Percentiles rank a stretch among this genome's conserved stretches.
phyloP scores from a whole-genome alignment of 2,329 filamentous ascomycete genomes.

The Fusarium sp. region DNA sequence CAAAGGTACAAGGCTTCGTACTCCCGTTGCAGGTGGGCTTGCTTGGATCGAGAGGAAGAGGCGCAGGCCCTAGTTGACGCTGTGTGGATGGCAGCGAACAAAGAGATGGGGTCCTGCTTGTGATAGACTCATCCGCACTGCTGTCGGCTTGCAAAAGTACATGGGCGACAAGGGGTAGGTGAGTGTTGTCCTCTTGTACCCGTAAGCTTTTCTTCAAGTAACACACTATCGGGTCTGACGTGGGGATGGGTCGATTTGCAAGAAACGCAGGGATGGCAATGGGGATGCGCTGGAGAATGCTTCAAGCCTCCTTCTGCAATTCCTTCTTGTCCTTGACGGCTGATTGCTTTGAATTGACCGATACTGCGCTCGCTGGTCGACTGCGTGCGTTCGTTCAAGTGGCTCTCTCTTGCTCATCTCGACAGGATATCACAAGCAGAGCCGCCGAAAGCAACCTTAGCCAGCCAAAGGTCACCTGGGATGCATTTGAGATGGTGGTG shows the following conservation, averaged over 20 bases:
- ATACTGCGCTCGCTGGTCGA: conserved; percentile 24
- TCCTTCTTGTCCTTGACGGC: conserved; percentile 12
- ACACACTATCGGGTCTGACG: conserved; percentile 25
- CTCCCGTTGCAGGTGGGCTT: conserved; percentile 31
- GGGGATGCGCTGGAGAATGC: conserved; percentile 25
- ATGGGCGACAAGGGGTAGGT: conserved; percentile 26
- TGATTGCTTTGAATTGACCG: conserved; percentile 21
- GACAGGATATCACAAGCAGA: conserved; percentile 26
- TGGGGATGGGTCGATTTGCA: conserved; percentile 30
- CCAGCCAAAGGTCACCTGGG: conserved; percentile 16
- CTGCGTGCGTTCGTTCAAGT: conserved; percentile 25
- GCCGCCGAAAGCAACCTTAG: conserved; percentile 23
- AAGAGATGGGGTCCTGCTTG: conserved; percentile 21
- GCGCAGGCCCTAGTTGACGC: conserved; percentile 8
- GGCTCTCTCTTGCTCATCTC: conserved; percentile 12
- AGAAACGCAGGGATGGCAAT: conserved; percentile 26
- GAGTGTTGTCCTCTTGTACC: conserved; percentile 22
- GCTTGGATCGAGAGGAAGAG: conserved; percentile 19
- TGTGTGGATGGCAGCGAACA: conserved; percentile 25
- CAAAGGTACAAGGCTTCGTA: conserved; percentile 30
- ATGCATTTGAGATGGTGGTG: conserved; percentile 31
- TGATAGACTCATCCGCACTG: conserved; percentile 24
- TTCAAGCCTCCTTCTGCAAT: conserved; percentile 18
- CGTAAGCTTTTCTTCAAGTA: conserved; percentile 15
- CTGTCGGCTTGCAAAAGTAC: conserved; percentile 31